Conservation (phyloP, 768 basidiomycete genomes). For the Naganishia onofrii region DNA sequence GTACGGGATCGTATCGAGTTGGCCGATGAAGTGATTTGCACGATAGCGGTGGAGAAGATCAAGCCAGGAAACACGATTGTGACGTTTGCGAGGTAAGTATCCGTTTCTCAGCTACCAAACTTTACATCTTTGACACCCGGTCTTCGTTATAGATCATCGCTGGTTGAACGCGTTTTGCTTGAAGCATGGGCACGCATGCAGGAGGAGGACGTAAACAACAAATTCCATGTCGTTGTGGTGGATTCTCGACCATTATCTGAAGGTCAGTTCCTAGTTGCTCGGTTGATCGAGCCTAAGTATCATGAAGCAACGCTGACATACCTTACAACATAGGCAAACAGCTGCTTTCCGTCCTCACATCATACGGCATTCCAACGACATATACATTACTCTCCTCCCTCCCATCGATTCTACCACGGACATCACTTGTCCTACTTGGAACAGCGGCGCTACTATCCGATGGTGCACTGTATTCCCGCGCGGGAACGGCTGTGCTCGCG, state of each 20-base stretch:
- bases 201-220: conserved; percentile 59
- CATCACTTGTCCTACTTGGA: conserved; percentile 81
- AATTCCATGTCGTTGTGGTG: conserved; percentile 87
- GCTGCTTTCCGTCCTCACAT: conserved; percentile 67
- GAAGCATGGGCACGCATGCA: conserved; percentile 57
- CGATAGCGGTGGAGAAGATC: conserved; percentile 85
- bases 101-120: background rate
- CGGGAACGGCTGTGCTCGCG: conserved; percentile 91
- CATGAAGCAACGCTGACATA: background rate
- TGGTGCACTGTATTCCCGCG: conserved; percentile 86
- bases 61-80: conserved; percentile 88
- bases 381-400: conserved; percentile 83
- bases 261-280: conserved; percentile 55
- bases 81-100: conserved; percentile 77
- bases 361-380: conserved; percentile 73
- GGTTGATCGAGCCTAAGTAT: background rate
- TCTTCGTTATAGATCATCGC: conserved; percentile 67
- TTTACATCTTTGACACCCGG: background rate
- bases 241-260: conserved; percentile 94
- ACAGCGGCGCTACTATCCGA: conserved; percentile 93
- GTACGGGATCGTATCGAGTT: conserved; percentile 89
- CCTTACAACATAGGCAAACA: conserved; percentile 64
- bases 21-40: conserved; percentile 89
- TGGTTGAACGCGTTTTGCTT: conserved; percentile 84
- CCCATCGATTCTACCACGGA: conserved; percentile 63